Conservation (phyloP, 2,329 filamentous ascomycete species). For the Myriangium duriaei region DNA sequence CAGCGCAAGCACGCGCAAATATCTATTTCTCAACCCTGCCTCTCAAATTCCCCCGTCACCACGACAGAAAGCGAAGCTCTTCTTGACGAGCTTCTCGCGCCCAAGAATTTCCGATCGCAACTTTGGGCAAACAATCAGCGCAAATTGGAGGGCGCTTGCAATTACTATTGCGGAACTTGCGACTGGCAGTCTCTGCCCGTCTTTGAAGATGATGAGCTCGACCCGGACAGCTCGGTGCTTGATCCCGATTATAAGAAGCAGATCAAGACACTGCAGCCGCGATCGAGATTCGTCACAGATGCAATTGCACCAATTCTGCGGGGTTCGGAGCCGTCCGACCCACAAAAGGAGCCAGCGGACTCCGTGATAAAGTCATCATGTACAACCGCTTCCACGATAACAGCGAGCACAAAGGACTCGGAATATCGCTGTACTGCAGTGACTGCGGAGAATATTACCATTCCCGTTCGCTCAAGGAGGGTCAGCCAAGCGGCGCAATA, state of each 20-base stretch:
- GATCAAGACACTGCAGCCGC: not conserved
- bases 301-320: no score
- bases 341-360: no score
- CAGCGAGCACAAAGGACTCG: no score
- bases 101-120: not conserved
- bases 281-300: not conserved
- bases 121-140: slow-evolving; percentile 5
- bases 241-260: not conserved
- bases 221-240: not conserved
- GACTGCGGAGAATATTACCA: no score
- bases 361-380: no score
- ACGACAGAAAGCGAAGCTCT: not conserved
- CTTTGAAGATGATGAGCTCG: slow-evolving; percentile 3
- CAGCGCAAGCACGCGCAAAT: slow-evolving; percentile 4
- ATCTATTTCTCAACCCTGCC: slow-evolving; percentile 9
- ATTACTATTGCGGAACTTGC: slow-evolving; percentile 4
- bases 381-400: no score
- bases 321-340: no score
- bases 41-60: not conserved
- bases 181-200: slow-evolving; percentile 6
- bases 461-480: no score
- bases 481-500: no score
- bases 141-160: slow-evolving; percentile 5
- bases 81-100: not conserved
- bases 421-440: no score